Evolutionary conservation across 345 rosid species (phyloP), one percentile per base, ranked within the genome.

Genomic region (Noccaea caerulescens): DNA sequence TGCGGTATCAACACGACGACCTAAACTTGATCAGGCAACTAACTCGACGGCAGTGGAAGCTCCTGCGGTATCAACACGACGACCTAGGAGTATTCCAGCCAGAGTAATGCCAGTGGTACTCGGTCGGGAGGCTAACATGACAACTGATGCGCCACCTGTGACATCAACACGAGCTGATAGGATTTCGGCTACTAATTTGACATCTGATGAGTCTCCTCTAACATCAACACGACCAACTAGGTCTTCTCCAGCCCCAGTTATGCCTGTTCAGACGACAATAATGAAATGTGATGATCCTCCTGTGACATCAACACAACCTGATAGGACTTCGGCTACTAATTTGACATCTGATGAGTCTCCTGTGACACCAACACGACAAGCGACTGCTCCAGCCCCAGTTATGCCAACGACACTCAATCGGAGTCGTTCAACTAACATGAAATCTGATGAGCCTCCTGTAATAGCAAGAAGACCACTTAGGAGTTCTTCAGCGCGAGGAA

Each of bases 61-160:
- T 76, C 68, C 76, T 70, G 67, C 20, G 55, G 23, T 43, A 76
- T 58, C 80, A 8, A 54, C 62, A 63, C 66, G 68, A 9, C 67
- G 68, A 64, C 38, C 56, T 43, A 76, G 63, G 50, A 76, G 72
- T 64, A 57, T 52, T 34, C 46, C 63, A 70, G 50, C 30, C 66
- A 57, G 72, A 42, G 76, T 64, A 58, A 76, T 76, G 72, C 80
- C 79, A 54, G 79, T 75, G 39, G 70, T 75, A 54, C 79, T 75
- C 12, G 68, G 74, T 30, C 64, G 65, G 30, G 79, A 75, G 44
- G 14, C 64, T 16, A 46, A 12, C 44, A 68, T 53, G 58, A 12
- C 53, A 76, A 68, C 75, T 69, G 59, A 63, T 76, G 46, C 8
- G 42, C 60, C 66, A 63, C 45, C 54, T 62, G 70, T 57, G 33